Conservation (phyloP, 73 alveolate genomes). For the Stentor roeselii region DNA sequence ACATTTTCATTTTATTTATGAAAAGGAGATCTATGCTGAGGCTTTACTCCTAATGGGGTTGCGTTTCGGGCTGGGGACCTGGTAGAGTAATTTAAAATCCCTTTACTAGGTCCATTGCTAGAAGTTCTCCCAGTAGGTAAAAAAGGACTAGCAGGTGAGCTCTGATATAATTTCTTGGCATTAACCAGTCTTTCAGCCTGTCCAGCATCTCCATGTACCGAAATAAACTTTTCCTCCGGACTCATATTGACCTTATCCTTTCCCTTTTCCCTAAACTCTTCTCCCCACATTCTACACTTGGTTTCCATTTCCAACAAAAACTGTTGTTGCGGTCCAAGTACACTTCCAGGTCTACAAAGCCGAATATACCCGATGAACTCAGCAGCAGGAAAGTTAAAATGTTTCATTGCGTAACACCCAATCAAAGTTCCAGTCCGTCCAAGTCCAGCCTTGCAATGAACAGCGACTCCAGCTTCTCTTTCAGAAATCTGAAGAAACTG, state of each 20-base stretch:
- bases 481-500: slow-evolving; percentile 78
- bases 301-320: slow-evolving; percentile 41
- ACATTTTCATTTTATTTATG: no score
- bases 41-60: background rate
- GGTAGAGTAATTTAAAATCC: background rate
- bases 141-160: background rate
- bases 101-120: background rate
- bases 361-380: slow-evolving; percentile 81
- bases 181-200: slow-evolving; percentile 42
- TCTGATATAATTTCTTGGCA: slow-evolving; percentile 23
- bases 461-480: slow-evolving; percentile 85
- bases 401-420: slow-evolving; percentile 81
- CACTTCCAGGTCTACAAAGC: slow-evolving; percentile 84
- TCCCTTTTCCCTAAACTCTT: background rate
- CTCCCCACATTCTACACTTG: slow-evolving; percentile 18
- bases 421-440: slow-evolving; percentile 97
- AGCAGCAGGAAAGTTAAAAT: slow-evolving; percentile 81
- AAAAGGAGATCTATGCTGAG: background rate
- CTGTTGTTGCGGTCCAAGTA: slow-evolving; percentile 80
- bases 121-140: background rate
- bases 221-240: slow-evolving; percentile 9
- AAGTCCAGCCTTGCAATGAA: slow-evolving; percentile 97
- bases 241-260: background rate
- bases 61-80: background rate
- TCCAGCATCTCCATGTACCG: slow-evolving; percentile 36